These are phyloP conservation scores for Podaxis pistillaris DNA, from an alignment of 768 basidiomycete species.

Conservation along the genomic window DNA sequence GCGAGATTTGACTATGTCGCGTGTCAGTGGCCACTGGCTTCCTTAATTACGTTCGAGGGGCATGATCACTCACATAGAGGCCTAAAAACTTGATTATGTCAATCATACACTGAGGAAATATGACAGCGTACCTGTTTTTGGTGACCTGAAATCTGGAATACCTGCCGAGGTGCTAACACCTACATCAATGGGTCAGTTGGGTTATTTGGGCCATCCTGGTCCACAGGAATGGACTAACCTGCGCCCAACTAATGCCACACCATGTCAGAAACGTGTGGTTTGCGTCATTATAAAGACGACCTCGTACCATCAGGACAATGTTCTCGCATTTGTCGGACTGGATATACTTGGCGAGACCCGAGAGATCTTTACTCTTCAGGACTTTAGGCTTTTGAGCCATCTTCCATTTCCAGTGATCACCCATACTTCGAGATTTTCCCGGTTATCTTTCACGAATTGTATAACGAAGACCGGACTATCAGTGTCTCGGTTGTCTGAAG, in stretches of 20 bases:
- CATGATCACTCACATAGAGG: conserved; percentile 45
- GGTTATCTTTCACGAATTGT: background rate
- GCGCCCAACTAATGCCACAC: conserved; percentile 54
- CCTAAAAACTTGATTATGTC: conserved; percentile 29
- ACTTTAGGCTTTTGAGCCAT: conserved; percentile 21
- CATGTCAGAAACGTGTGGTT: conserved; percentile 5
- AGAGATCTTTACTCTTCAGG: conserved; percentile 27
- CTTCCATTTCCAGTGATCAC: conserved; percentile 1
- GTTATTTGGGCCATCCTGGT: background rate
- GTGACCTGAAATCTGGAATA: conserved; percentile 89
- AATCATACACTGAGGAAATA: background rate
- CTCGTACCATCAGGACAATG: conserved; percentile 69
- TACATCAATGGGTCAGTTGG: conserved; percentile 19
- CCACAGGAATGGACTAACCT: conserved; percentile 38
- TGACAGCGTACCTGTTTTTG: conserved; percentile 64
- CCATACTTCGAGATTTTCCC: background rate
- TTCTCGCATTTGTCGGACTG: conserved; percentile 65
- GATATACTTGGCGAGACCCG: conserved; percentile 62
- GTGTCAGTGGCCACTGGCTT: background rate
- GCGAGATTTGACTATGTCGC: conserved; percentile 69
- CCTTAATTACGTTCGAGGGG: background rate
- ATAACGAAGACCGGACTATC: background rate
- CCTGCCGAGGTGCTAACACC: conserved; percentile 80
- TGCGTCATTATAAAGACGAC: conserved; percentile 10
- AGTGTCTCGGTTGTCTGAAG: background rate